Conservation (phyloP, 495 filamentous ascomycete species). For the Penicillium crystallinum region DNA sequence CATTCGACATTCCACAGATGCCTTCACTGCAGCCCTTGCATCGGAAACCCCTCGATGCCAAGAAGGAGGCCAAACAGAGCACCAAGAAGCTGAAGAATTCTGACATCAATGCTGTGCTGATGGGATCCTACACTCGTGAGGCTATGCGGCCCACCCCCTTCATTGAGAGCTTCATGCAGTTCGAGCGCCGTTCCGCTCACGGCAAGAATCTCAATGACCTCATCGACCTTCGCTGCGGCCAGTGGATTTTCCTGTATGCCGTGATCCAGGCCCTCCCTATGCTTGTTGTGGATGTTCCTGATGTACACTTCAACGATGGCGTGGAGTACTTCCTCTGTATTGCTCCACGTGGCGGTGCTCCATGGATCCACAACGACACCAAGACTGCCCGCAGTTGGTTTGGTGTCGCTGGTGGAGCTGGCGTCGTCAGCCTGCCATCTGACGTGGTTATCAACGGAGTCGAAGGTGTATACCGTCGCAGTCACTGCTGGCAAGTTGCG, state of each 20-base stretch:
- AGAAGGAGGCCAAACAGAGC: constrained; percentile 63
- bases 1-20: constrained; percentile 80
- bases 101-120: constrained; percentile 68
- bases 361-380: constrained; percentile 74
- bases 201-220: constrained; percentile 70
- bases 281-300: constrained; percentile 82
- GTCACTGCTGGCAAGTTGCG: constrained; percentile 86
- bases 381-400: constrained; percentile 72
- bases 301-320: constrained; percentile 66
- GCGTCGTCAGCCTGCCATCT: constrained; percentile 69
- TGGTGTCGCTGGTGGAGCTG: constrained; percentile 63
- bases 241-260: constrained; percentile 94
- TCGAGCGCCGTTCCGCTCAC: constrained; percentile 70
- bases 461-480: constrained; percentile 83
- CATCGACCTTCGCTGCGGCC: constrained; percentile 69
- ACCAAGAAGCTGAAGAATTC: constrained; percentile 67
- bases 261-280: constrained; percentile 86
- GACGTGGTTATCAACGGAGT: constrained; percentile 84
- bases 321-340: constrained; percentile 98
- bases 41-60: constrained; percentile 55
- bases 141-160: constrained; percentile 59
- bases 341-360: constrained; percentile 71
- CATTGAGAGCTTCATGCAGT: constrained; percentile 72
- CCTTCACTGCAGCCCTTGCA: constrained; percentile 62
- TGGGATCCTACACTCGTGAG: constrained; percentile 73